Conservation (phyloP, 2,329 filamentous ascomycete genomes). For the Malbranchea zuffiana region DNA sequence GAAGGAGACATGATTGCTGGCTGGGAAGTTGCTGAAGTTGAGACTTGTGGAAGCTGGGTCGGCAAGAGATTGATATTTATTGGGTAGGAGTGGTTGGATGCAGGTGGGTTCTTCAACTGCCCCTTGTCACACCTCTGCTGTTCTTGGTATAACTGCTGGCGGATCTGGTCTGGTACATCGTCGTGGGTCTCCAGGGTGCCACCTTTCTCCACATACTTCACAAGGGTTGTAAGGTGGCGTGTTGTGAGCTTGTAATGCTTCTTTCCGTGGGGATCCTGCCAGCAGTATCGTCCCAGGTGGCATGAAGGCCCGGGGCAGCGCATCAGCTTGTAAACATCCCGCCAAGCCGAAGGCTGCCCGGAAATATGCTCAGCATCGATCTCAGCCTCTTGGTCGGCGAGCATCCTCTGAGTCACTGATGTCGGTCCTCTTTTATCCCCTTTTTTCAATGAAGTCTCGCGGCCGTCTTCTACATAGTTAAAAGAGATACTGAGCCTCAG, state of each 20-base stretch:
- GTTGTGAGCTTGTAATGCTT: slow-evolving; percentile 26
- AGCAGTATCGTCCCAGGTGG: slow-evolving; percentile 19
- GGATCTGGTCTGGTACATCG: slow-evolving; percentile 23
- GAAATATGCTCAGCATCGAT: slow-evolving; percentile 9
- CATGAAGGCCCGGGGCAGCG: slow-evolving; percentile 10
- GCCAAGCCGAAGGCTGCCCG: slow-evolving; percentile 11
- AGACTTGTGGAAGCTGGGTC: no score
- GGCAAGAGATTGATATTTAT: slow-evolving; percentile 1
- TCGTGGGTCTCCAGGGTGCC: slow-evolving; percentile 18
- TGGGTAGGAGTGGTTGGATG: neutral
- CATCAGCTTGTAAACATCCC: slow-evolving; percentile 12
- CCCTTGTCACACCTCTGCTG: slow-evolving; percentile 18
- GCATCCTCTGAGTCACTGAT: slow-evolving; percentile 12
- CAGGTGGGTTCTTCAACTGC: neutral
- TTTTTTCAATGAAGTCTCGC: neutral
- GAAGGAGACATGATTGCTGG: no score
- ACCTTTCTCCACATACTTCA: slow-evolving; percentile 21
- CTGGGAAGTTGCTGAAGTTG: no score
- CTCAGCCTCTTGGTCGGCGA: slow-evolving; percentile 7
- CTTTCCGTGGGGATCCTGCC: slow-evolving; percentile 23
- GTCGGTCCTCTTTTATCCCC: slow-evolving; percentile 9
- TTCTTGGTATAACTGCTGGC: slow-evolving; percentile 25
- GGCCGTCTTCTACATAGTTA: slow-evolving; percentile 21
- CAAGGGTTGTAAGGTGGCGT: slow-evolving; percentile 22
- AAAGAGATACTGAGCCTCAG: slow-evolving; percentile 23